phyloP scores from a whole-genome alignment of 495 filamentous ascomycete species.

The Bacidia gigantensis region DNA sequence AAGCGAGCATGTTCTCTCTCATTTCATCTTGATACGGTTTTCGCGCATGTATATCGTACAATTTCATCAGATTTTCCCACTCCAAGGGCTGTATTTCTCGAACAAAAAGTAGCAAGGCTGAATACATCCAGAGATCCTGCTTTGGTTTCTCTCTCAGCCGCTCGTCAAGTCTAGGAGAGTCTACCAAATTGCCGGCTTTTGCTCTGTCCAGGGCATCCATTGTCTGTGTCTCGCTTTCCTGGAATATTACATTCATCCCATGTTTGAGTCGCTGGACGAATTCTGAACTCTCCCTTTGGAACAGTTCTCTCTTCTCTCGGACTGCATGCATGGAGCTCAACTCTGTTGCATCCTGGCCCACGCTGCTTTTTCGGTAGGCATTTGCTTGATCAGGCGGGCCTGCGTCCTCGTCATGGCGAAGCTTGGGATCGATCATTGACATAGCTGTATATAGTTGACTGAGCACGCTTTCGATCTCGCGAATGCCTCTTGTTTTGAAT shows the following conservation, averaged over 20 bases:
- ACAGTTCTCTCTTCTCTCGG: slow-evolving; percentile 82
- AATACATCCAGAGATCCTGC: slow-evolving; percentile 63
- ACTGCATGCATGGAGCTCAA: slow-evolving; percentile 86
- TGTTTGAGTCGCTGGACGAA: slow-evolving; percentile 69
- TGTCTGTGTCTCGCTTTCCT: slow-evolving; percentile 54
- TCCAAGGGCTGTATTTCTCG: slow-evolving; percentile 66
- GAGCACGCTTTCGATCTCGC: slow-evolving; percentile 60
- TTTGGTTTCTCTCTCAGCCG: slow-evolving; percentile 38
- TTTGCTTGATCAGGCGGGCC: slow-evolving; percentile 30
- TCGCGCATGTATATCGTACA: slow-evolving; percentile 65
- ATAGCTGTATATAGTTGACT: slow-evolving; percentile 88
- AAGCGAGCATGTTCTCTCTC: slow-evolving; percentile 59
- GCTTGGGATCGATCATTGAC: slow-evolving; percentile 76
- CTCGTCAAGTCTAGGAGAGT: slow-evolving; percentile 35
- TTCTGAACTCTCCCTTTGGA: slow-evolving; percentile 49
- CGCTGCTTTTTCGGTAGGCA: slow-evolving; percentile 36
- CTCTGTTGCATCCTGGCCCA: slow-evolving; percentile 59
- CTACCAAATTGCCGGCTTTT: slow-evolving; percentile 37
- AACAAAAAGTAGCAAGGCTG: slow-evolving; percentile 70
- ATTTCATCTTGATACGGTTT: slow-evolving; percentile 73
- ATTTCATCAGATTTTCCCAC: slow-evolving; percentile 63
- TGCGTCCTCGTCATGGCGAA: slow-evolving; percentile 39
- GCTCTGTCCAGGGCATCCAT: slow-evolving; percentile 38
- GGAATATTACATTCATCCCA: slow-evolving; percentile 70
- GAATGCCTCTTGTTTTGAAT: slow-evolving; percentile 52